Conservation (phyloP, 148 eudicot species). For the Salicornia ramosissima region DNA sequence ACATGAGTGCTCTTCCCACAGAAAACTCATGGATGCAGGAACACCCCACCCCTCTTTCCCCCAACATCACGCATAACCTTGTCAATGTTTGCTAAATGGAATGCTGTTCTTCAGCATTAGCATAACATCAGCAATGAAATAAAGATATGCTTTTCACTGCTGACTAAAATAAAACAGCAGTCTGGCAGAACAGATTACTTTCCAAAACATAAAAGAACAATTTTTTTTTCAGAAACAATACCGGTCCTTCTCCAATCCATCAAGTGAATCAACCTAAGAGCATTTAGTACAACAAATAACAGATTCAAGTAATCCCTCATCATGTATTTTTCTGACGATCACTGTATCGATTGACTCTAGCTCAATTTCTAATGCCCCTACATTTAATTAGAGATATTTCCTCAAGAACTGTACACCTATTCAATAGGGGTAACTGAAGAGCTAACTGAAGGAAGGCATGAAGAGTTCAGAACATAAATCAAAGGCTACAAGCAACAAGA, state of each 20-base stretch:
- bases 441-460: conserved; percentile 19
- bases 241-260: background rate
- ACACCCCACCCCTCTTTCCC: too few relatives aligned
- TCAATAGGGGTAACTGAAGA: conserved; percentile 22
- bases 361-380: conserved; percentile 10
- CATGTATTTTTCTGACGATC: background rate
- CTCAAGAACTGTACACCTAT: conserved; percentile 5
- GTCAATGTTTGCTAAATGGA: background rate
- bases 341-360: background rate
- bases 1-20: too few relatives aligned
- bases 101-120: background rate
- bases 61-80: background rate
- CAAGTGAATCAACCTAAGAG: background rate
- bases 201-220: background rate
- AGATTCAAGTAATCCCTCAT: background rate
- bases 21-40: background rate
- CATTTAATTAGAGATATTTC: background rate
- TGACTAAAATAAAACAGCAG: background rate
- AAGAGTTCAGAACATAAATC: conserved; percentile 13
- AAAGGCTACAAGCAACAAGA: conserved; percentile 23
- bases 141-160: background rate
- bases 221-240: background rate
- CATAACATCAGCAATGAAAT: background rate
- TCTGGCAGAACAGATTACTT: background rate
- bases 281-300: background rate